Evolutionary conservation across 768 basidiomycete species (phyloP).

Genomic region (Glaciozyma martinii): DNA sequence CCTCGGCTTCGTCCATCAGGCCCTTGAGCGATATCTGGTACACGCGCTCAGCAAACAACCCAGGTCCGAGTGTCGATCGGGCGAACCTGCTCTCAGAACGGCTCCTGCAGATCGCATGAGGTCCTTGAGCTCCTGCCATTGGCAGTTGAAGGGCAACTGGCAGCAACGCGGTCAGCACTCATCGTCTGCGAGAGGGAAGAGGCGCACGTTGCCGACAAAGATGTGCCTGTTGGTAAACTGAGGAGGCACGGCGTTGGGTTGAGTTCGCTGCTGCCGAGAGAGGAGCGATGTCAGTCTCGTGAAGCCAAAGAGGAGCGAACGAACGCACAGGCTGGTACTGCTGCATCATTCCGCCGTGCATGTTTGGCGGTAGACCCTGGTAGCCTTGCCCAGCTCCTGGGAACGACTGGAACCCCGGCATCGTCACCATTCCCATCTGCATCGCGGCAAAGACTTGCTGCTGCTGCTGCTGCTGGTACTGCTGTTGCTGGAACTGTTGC

Average conservation of each 20-base stretch:
- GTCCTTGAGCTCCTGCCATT: constrained; percentile 98
- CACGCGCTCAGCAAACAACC: constrained; percentile 18
- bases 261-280: neutral
- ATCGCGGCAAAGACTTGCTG: neutral
- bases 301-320: neutral
- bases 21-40: constrained; percentile 68
- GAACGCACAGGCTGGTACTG: constrained; percentile 7
- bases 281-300: neutral
- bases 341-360: constrained; percentile 9
- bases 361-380: neutral
- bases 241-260: neutral
- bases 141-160: constrained; percentile 82
- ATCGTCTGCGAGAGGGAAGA: constrained; percentile 7
- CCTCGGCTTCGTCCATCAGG: constrained; percentile 82
- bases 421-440: neutral
- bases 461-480: neutral
- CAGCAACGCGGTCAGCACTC: neutral
- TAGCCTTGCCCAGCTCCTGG: neutral
- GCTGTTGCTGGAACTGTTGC: neutral
- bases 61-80: neutral
- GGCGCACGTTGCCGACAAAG: constrained; percentile 79
- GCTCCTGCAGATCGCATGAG: constrained; percentile 84
- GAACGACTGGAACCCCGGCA: neutral
- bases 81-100: constrained; percentile 61
- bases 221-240: constrained; percentile 41